Conservation (phyloP, 2,329 filamentous ascomycete species). For the Didymella exigua region DNA sequence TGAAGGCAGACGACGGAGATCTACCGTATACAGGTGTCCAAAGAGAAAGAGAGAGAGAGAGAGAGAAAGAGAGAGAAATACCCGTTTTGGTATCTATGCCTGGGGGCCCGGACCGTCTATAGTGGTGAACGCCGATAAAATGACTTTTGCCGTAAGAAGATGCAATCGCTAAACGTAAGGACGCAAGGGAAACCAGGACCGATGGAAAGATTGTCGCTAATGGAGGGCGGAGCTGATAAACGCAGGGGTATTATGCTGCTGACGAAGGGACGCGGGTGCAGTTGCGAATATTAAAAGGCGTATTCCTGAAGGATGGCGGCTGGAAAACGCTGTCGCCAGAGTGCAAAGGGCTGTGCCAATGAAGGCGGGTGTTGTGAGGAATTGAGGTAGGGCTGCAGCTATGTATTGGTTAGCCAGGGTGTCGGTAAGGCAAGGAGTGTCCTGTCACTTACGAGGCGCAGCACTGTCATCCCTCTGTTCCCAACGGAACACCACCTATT, state of each 20-base stretch:
- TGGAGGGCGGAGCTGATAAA: constrained; percentile 29
- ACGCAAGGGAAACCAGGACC: constrained; percentile 27
- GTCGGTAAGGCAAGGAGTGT: constrained; percentile 35
- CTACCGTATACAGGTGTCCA: constrained; percentile 41
- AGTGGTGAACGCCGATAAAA: constrained; percentile 44
- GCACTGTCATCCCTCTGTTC: constrained; percentile 40
- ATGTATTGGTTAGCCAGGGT: constrained; percentile 37
- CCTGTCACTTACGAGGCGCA: constrained; percentile 43
- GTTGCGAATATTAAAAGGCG: constrained; percentile 45
- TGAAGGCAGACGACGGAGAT: constrained; percentile 44
- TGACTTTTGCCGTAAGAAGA: constrained; percentile 45
- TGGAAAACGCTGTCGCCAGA: constrained; percentile 15
- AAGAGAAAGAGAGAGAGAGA: constrained; percentile 19
- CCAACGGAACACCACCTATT: constrained; percentile 33
- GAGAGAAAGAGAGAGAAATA: constrained; percentile 27
- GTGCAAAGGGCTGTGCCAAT: constrained; percentile 16
- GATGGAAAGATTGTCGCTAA: constrained; percentile 23
- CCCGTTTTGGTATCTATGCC: constrained; percentile 51
- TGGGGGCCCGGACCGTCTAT: constrained; percentile 48
- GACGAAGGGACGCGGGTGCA: constrained; percentile 35
- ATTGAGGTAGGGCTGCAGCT: constrained; percentile 34
- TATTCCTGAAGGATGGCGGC: constrained; percentile 35
- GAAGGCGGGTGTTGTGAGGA: constrained; percentile 21
- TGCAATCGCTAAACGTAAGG: constrained; percentile 41
- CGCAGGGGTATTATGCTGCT: constrained; percentile 48